phyloP scores from a whole-genome alignment of 768 basidiomycete genomes.

The Grammothele lineata region DNA sequence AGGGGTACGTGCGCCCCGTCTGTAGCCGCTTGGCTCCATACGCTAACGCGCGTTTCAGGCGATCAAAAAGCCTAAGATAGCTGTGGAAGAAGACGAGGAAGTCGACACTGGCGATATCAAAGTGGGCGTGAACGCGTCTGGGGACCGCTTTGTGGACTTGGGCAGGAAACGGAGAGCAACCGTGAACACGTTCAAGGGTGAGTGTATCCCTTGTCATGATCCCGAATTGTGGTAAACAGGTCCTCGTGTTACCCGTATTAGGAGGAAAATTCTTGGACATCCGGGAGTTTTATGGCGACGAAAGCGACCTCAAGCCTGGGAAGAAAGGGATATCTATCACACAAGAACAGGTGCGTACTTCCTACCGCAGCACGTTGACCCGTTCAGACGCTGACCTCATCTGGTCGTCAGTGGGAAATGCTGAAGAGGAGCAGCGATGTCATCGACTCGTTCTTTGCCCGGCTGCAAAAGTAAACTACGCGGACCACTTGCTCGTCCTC shows the following conservation, averaged over 20 bases:
- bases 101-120: not conserved
- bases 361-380: not conserved
- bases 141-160: constrained; percentile 56
- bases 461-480: constrained; percentile 11
- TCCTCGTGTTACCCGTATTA: constrained; percentile 34
- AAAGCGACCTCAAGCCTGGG: constrained; percentile 62
- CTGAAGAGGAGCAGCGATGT: constrained; percentile 39
- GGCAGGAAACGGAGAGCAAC: constrained; percentile 71
- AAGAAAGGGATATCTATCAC: constrained; percentile 76
- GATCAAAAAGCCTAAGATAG: not conserved
- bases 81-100: not conserved
- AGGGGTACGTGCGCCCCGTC: not conserved
- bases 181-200: constrained; percentile 47
- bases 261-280: constrained; percentile 62
- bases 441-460: constrained; percentile 51
- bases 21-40: no score
- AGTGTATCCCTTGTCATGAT: not conserved
- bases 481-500: no score
- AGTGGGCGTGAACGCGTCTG: constrained; percentile 32
- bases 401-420: constrained; percentile 46
- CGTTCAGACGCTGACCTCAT: not conserved
- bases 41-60: no score
- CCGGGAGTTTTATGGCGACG: constrained; percentile 61
- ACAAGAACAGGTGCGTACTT: constrained; percentile 51
- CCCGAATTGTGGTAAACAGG: no score